Base-by-base conservation (phyloP, 192 early-diverging fungal species). In the Backusella australiensis region DNA sequence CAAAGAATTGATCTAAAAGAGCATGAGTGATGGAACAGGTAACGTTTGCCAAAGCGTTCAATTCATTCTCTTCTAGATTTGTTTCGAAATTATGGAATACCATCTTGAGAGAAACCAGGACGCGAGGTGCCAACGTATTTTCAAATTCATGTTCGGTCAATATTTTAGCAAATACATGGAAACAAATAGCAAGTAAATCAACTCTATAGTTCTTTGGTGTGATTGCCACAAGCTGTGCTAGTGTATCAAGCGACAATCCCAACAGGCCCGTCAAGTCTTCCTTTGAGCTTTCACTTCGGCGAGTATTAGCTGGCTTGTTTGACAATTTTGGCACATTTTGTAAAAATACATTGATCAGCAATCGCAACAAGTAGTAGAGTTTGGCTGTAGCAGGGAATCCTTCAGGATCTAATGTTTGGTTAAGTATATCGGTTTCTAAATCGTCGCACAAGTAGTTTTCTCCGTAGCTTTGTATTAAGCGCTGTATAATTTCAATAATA, bases 401-500 rank as follows among this genome's bases (percentile, higher is more conserved):
- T 41, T 80, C 78, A 2, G 78, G 74, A 6, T 80, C 82, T 15
- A 83, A 19, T n/a, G 67, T 72, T 35, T 41, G 14, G 36, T 83
- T 79, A 34, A 83, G 35, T 14, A 71, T 39, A 35, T 71, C 67
- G 2, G 53, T 63, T 46, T 79, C 75, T 29, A 85, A 67, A 79
- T 87, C 86, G 49, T 84, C 68, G 26, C 82, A 82, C 15, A 86
- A 49, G 66, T 79, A 81, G 4, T 49, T 53, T 17, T 41, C 68
- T 3, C 81, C 80, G 67, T 83, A 85, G 52, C 84, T 79, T 36
- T 72, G 52, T 39, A 89, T 79, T 35, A 91, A 66, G 69, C 87
- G 87, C 26, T 78, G 74, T 4, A 90, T 76, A 17, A 88, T 83
- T 34, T 83, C 82, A 15, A 92, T 79, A 29, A 91, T 84, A 19